Base-by-base conservation (phyloP, 441 rosid species). In the Melastoma candidum region DNA sequence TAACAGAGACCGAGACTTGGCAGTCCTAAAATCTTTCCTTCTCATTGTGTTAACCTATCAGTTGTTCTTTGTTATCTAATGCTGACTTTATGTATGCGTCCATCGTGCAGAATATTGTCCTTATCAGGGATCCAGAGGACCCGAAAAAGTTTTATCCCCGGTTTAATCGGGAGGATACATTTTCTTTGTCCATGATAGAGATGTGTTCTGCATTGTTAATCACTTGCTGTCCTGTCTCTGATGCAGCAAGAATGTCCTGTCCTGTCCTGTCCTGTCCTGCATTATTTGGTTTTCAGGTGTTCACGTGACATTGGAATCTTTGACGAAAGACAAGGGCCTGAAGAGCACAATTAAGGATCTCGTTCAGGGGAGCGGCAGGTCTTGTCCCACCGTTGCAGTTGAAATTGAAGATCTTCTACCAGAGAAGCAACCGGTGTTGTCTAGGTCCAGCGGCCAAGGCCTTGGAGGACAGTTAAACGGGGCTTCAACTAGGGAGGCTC, bases 91-190 rank as follows among this genome's bases (percentile, higher is more conserved):
- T 3, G 8, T 3, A 9, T 57, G 2, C 17, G 46, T 52, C 48
- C 56, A 57, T 50, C 55, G 58, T 73, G 63, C 73, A 94, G 97
- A 80, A 85, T 76, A 77, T 94, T 60, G 94, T 89, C 74, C 87
- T 94, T 53, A 80, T 94, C 63, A 83, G 71, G 77, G 99, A 89
- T 76, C 84, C 83, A 11, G 99, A 84, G 63, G 82, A 84, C 60
- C 64, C 78, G 46, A 87, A 70, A 65, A 87, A 82, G 64, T 94
- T 84, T 57, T 89, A 89, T 65, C 99, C 97, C 43, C 96, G 94
- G 51, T 94, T 94, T 74, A 94, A 86, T 76, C 71, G 87, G 24
- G 97, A 89, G 69, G 96, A 87, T 60, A 87, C 94, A 59, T 74
- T 17, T 17, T 41, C 46, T 56, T 48, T 46, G 25, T 12, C 12